Conservation (phyloP, 306 rosid species). For the Trifolium subterraneum region DNA sequence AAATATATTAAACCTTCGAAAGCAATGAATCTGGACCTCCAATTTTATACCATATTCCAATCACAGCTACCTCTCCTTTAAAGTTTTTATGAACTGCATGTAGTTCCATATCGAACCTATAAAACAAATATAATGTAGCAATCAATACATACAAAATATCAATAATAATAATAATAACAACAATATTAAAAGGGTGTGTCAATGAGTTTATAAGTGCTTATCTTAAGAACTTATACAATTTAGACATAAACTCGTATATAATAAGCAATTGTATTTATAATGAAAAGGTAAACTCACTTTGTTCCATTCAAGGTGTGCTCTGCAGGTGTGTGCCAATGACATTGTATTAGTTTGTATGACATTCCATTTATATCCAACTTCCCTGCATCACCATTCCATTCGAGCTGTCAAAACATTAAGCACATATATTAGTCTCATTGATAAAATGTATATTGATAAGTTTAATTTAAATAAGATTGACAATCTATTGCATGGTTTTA, state of each 20-base stretch:
- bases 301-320: slow-evolving; percentile 76
- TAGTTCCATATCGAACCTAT: slow-evolving; percentile 68
- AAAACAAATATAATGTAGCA: background rate
- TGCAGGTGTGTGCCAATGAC: slow-evolving; percentile 91
- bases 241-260: too few relatives aligned
- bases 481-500: background rate
- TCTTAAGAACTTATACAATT: background rate
- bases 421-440: background rate
- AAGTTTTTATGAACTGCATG: slow-evolving; percentile 61
- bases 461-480: slow-evolving; percentile 10
- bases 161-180: too few relatives aligned
- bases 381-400: slow-evolving; percentile 74
- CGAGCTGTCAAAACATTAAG: slow-evolving; percentile 51
- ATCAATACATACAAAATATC: background rate
- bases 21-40: slow-evolving; percentile 71
- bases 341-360: slow-evolving; percentile 53
- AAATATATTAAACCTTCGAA: slow-evolving; percentile 53
- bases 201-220: background rate
- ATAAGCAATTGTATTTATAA: too few relatives aligned
- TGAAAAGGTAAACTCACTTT: slow-evolving; percentile 47
- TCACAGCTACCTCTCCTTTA: slow-evolving; percentile 58
- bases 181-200: background rate
- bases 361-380: slow-evolving; percentile 63
- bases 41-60: slow-evolving; percentile 62
- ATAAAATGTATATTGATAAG: background rate